A percentile compares a stretch with the other conserved stretches of the same genome.
These are phyloP conservation scores for Psilocybe subaeruginosa DNA, from an alignment of 768 basidiomycete species.

Conservation along the genomic window DNA sequence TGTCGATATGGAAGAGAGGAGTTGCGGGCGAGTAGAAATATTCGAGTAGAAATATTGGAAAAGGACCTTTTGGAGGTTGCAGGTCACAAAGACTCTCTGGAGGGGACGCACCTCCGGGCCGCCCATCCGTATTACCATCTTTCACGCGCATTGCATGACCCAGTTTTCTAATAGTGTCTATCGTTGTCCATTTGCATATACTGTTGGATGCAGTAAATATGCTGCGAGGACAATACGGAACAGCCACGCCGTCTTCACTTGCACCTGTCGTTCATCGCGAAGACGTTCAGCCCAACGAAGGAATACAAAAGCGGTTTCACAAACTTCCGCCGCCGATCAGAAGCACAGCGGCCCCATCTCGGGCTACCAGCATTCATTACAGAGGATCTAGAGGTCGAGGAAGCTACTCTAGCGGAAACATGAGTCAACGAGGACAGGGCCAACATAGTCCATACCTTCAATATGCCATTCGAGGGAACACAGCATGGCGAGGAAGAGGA, in stretches of 20 bases:
- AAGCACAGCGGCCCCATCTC: neutral
- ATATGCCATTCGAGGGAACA: constrained; percentile 7
- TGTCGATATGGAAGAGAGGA: too few relatives aligned
- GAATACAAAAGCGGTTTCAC: constrained; percentile 7
- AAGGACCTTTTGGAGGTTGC: too few relatives aligned
- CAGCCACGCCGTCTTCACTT: constrained; percentile 12
- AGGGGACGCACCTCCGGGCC: neutral
- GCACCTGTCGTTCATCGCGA: constrained; percentile 16
- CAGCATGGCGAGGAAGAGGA: constrained; percentile 12
- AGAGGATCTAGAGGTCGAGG: constrained; percentile 13
- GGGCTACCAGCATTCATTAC: neutral
- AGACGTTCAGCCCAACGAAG: constrained; percentile 22
- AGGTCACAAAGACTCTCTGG: too few relatives aligned
- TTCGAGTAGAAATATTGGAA: too few relatives aligned
- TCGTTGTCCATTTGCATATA: neutral
- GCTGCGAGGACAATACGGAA: constrained; percentile 18
- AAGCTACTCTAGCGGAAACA: constrained; percentile 1
- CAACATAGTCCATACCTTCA: neutral
- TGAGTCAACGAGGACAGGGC: constrained; percentile 2
- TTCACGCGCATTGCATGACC: neutral
- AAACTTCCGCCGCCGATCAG: constrained; percentile 14
- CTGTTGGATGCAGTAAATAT: neutral
- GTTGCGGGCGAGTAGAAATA: too few relatives aligned
- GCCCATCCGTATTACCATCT: neutral
- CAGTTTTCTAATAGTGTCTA: neutral